Evolutionary conservation across 345 rosid genomes (phyloP).

Genomic region (Lumnitzera racemosa): DNA sequence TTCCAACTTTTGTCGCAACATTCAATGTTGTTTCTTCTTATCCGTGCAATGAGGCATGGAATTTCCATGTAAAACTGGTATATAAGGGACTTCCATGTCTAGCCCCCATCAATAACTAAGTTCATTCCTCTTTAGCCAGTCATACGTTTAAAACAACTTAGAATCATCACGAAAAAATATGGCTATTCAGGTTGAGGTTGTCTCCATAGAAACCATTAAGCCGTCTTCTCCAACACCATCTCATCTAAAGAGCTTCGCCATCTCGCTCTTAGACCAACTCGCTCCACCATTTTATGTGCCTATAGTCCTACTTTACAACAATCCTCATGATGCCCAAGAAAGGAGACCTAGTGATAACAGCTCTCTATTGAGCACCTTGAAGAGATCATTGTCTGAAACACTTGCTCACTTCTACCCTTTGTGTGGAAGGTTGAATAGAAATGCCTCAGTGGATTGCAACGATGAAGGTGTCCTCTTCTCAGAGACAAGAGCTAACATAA

Average conservation of each 20-base stretch:
- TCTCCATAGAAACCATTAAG: slow-evolving; percentile 8
- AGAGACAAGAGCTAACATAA: slow-evolving; percentile 1
- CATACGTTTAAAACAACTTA: no score
- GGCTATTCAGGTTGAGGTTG: slow-evolving; percentile 3
- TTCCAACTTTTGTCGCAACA: no score
- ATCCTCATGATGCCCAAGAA: background rate
- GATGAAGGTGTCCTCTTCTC: slow-evolving; percentile 5
- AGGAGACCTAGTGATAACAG: no score
- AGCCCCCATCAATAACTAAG: no score
- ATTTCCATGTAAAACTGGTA: no score
- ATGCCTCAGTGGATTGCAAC: slow-evolving; percentile 5
- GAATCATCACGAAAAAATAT: background rate
- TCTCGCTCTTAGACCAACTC: slow-evolving; percentile 9
- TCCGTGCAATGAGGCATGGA: no score
- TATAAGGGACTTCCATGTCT: no score
- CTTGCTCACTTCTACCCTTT: slow-evolving; percentile 9
- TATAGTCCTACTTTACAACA: slow-evolving; percentile 3
- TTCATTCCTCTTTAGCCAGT: no score
- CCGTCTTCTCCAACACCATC: slow-evolving; percentile 7
- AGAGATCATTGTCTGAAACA: slow-evolving; percentile 5
- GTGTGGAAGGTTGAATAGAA: slow-evolving; percentile 9
- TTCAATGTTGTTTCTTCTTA: no score
- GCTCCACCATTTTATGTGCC: background rate
- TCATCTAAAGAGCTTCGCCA: background rate
- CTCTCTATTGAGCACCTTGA: background rate